Evolutionary conservation across 805 yeast genomes (phyloP).

Genomic region (Zygosaccharomyces gambellarensis): DNA sequence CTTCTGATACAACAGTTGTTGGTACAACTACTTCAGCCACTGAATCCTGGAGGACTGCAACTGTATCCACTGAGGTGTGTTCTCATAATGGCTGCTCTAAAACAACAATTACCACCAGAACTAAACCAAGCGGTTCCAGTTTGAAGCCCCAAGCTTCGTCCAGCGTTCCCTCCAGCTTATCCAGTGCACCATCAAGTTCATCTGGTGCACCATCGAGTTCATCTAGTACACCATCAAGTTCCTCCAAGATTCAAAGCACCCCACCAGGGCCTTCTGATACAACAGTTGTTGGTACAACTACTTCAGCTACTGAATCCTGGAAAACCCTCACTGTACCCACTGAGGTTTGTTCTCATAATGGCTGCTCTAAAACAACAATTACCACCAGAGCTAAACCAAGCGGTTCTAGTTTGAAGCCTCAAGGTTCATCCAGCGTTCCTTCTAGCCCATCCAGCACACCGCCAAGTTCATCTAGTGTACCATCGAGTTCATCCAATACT

Average conservation of each 20-base stretch:
- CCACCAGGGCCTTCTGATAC: not conserved
- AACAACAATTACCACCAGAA: not conserved
- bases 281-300: not conserved
- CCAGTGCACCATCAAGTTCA: not conserved
- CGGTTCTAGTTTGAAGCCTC: too few relatives aligned
- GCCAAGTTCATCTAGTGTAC: not conserved
- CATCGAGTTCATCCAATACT: not conserved
- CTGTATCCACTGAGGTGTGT: slow-evolving; percentile 19
- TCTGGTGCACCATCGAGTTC: not conserved
- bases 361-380: slow-evolving; percentile 6
- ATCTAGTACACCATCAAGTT: too few relatives aligned
- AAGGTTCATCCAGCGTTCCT: not conserved
- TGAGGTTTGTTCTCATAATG: slow-evolving; percentile 14
- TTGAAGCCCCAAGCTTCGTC: not conserved
- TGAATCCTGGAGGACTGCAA: slow-evolving; percentile 7
- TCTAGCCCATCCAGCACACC: not conserved
- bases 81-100: slow-evolving; percentile 9
- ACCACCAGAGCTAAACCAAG: not conserved
- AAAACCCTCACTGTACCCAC: slow-evolving; percentile 16
- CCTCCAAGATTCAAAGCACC: too few relatives aligned
- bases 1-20: not conserved
- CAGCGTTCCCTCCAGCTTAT: not conserved
- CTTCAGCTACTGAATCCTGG: not conserved
- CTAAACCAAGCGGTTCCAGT: not conserved
- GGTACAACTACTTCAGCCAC: not conserved